Evolutionary conservation across 2,329 filamentous ascomycete genomes (phyloP).

Genomic region (Colletotrichum karsti): DNA sequence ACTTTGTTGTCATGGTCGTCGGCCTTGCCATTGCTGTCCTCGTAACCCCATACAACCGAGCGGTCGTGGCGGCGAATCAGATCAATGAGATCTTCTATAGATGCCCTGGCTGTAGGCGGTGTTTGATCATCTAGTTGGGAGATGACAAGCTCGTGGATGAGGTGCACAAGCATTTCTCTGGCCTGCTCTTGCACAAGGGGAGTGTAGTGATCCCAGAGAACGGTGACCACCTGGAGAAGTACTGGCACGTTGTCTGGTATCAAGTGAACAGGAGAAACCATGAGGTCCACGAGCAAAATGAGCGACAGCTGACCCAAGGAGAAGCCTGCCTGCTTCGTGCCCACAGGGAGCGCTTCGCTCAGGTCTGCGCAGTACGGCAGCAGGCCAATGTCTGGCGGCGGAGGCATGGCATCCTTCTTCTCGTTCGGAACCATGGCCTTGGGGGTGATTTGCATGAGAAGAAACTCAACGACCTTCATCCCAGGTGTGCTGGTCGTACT

Average conservation of each 20-base stretch:
- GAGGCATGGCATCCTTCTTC: conserved; percentile 73
- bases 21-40: conserved; percentile 85
- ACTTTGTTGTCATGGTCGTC: conserved; percentile 82
- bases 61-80: conserved; percentile 84
- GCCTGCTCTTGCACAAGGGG: conserved; percentile 95
- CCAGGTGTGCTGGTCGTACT: conserved; percentile 79
- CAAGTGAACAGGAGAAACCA: conserved; percentile 90
- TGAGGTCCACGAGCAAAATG: conserved; percentile 93
- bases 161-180: conserved; percentile 95
- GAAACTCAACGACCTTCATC: conserved; percentile 91
- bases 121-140: conserved; percentile 76
- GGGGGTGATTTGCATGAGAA: conserved; percentile 89
- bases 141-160: conserved; percentile 95
- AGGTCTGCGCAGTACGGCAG: conserved; percentile 93
- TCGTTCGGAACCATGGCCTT: conserved; percentile 97
- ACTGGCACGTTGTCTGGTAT: conserved; percentile 83
- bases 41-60: conserved; percentile 91
- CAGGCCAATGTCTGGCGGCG: conserved; percentile 76
- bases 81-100: conserved; percentile 89
- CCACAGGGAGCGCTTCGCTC: conserved; percentile 79
- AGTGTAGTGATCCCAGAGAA: conserved; percentile 98
- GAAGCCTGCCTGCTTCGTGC: conserved; percentile 91
- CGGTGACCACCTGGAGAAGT: conserved; percentile 88
- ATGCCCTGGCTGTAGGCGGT: conserved; percentile 69
- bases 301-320: conserved; percentile 93